A percentile compares a stretch with the other conserved stretches of the same genome.
phyloP scores from a whole-genome alignment of 805 yeast species.

The Sungouiozyma ichnusensis region DNA sequence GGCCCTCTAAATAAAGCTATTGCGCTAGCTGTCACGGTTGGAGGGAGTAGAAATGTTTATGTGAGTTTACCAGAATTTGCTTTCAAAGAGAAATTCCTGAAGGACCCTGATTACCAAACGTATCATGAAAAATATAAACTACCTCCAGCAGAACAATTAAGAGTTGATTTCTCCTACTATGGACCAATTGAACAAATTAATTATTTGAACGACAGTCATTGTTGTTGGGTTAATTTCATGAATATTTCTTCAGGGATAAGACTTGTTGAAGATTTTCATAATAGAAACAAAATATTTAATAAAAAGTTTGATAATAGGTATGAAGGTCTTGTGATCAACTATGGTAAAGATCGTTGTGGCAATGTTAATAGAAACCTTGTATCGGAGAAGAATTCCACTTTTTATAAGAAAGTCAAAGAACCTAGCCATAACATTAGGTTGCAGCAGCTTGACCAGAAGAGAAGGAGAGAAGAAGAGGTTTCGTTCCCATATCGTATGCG shows the following conservation, averaged over 20 bases:
- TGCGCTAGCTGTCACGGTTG: constrained; percentile 53
- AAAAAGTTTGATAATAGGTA: constrained; percentile 38
- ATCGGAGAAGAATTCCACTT: constrained; percentile 42
- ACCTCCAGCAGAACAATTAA: constrained; percentile 40
- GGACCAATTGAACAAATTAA: constrained; percentile 74
- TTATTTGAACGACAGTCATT: constrained; percentile 54
- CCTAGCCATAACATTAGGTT: constrained; percentile 18
- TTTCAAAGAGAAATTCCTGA: constrained; percentile 30
- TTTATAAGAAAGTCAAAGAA: constrained; percentile 33
- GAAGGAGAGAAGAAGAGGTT: constrained; percentile 16
- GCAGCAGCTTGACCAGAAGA: constrained; percentile 23
- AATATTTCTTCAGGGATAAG: constrained; percentile 54
- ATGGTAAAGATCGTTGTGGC: constrained; percentile 75
- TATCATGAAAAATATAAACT: constrained; percentile 22
- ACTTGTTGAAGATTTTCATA: constrained; percentile 49
- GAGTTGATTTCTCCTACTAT: constrained; percentile 50
- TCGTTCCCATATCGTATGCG: not conserved
- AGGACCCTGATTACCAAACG: constrained; percentile 26
- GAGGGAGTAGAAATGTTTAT: constrained; percentile 71
- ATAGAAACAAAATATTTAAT: constrained; percentile 28
- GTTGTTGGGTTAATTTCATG: constrained; percentile 67
- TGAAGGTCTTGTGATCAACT: constrained; percentile 45
- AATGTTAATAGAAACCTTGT: constrained; percentile 32
- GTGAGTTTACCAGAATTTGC: constrained; percentile 44
- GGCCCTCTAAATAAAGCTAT: constrained; percentile 51